These are phyloP conservation scores for Cytospora paraplurivora DNA, from an alignment of 2,329 filamentous ascomycete species.

Conservation along the genomic window DNA sequence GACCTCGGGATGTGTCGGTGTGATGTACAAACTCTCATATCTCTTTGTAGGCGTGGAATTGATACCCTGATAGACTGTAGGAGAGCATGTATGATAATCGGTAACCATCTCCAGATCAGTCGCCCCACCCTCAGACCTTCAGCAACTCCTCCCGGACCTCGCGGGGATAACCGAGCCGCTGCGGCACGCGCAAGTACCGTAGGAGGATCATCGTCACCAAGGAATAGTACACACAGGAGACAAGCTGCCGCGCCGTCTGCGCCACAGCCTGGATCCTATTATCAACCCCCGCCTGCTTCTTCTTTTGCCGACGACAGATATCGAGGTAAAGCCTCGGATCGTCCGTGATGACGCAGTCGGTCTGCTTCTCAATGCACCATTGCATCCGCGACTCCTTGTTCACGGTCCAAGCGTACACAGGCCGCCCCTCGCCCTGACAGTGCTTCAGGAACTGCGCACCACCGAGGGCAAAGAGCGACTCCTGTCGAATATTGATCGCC, in stretches of 20 bases:
- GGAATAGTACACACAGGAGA: slow-evolving; percentile 11
- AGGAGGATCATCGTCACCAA: slow-evolving; percentile 7
- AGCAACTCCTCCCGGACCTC: slow-evolving; percentile 22
- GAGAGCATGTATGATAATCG: background rate
- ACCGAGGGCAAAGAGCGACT: slow-evolving; percentile 66
- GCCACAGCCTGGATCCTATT: slow-evolving; percentile 11
- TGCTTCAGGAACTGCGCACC: slow-evolving; percentile 68
- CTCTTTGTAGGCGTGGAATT: background rate
- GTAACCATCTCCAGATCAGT: background rate
- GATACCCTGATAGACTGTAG: background rate
- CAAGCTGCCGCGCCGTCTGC: background rate
- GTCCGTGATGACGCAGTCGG: slow-evolving; percentile 87
- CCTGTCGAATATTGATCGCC: slow-evolving; percentile 77
- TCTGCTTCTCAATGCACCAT: slow-evolving; percentile 66
- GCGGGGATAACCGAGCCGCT: slow-evolving; percentile 19
- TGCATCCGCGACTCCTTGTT: slow-evolving; percentile 79
- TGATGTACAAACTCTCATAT: background rate
- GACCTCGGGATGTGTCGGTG: background rate
- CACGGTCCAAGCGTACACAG: slow-evolving; percentile 82
- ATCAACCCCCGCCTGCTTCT: slow-evolving; percentile 6
- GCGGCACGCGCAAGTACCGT: slow-evolving; percentile 2
- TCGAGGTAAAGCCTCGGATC: slow-evolving; percentile 70
- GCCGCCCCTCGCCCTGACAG: slow-evolving; percentile 56
- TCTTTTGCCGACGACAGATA: slow-evolving; percentile 49
- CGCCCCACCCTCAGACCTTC: background rate